Conservation (phyloP, 1,284 basidiomycete species). For the Meira nashicola region DNA sequence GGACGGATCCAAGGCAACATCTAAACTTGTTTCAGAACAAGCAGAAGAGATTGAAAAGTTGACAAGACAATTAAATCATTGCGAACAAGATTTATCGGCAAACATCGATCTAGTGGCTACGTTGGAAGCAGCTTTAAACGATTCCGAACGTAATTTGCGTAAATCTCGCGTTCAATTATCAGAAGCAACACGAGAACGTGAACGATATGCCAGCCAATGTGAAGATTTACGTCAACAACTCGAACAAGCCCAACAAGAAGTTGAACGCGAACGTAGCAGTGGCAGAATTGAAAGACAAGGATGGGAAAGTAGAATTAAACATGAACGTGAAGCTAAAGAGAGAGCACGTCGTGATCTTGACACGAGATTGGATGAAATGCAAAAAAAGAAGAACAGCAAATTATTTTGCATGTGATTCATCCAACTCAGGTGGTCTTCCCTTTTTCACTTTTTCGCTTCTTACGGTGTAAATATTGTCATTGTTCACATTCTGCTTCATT, state of each 20-base stretch:
- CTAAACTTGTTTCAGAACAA: slow-evolving; percentile 65
- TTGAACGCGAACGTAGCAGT: slow-evolving; percentile 37
- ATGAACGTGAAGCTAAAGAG: slow-evolving; percentile 41
- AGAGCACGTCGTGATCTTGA: slow-evolving; percentile 37
- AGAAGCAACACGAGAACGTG: slow-evolving; percentile 43
- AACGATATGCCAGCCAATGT: slow-evolving; percentile 29
- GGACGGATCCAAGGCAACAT: slow-evolving; percentile 22
- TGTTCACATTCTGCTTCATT: background rate
- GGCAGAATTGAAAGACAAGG: slow-evolving; percentile 38
- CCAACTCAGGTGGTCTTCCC: background rate
- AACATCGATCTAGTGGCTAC: slow-evolving; percentile 78
- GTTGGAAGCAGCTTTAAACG: slow-evolving; percentile 43
- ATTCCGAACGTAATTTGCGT: slow-evolving; percentile 42
- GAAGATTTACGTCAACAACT: slow-evolving; percentile 39
- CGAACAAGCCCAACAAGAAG: slow-evolving; percentile 32
- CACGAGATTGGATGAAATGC: slow-evolving; percentile 40
- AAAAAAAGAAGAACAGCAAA: slow-evolving; percentile 38
- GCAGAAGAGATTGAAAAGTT: slow-evolving; percentile 76
- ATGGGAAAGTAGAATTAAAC: slow-evolving; percentile 36
- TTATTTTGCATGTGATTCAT: slow-evolving; percentile 42
- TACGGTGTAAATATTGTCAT: background rate
- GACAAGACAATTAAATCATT: slow-evolving; percentile 83
- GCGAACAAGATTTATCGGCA: slow-evolving; percentile 80
- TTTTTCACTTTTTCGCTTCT: background rate
- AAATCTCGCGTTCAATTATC: slow-evolving; percentile 45